Conservation (phyloP, 345 rosid genomes). For the Euphorbia tirucalli region DNA sequence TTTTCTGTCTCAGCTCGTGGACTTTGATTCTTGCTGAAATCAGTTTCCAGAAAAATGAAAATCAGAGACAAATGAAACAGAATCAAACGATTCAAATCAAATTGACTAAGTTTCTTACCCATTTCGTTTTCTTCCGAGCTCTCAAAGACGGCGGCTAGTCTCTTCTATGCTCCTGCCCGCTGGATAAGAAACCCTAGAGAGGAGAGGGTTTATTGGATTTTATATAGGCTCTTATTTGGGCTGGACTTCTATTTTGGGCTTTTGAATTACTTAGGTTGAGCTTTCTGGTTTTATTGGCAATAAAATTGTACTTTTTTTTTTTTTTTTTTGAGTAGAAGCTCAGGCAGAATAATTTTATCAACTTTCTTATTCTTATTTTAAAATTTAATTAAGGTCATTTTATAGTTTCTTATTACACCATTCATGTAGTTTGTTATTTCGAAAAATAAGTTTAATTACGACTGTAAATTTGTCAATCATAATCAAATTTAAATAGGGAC, state of each 20-base stretch:
- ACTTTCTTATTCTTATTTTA: too few relatives aligned
- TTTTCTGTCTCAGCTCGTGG: constrained; percentile 58
- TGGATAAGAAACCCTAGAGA: constrained; percentile 24
- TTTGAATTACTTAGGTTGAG: neutral
- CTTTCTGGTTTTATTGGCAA: neutral
- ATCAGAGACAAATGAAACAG: neutral
- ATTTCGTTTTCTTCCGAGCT: constrained; percentile 5
- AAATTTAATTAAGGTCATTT: too few relatives aligned
- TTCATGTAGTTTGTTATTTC: too few relatives aligned
- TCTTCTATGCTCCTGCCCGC: neutral
- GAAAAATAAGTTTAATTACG: too few relatives aligned
- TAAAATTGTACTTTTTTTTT: too few relatives aligned
- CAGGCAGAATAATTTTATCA: too few relatives aligned
- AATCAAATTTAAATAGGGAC: too few relatives aligned
- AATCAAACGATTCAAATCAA: neutral
- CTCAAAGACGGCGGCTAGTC: constrained; percentile 5
- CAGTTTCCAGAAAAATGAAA: neutral
- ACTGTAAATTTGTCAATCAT: too few relatives aligned
- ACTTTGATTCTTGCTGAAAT: constrained; percentile 65
- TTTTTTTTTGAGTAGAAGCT: too few relatives aligned
- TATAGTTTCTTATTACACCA: too few relatives aligned
- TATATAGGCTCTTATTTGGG: neutral
- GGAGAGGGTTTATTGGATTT: neutral
- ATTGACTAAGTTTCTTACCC: constrained; percentile 14
- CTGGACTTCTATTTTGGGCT: neutral